These are phyloP conservation scores for Apiospora marii DNA, from an alignment of 2,329 filamentous ascomycete species.

Conservation along the genomic window DNA sequence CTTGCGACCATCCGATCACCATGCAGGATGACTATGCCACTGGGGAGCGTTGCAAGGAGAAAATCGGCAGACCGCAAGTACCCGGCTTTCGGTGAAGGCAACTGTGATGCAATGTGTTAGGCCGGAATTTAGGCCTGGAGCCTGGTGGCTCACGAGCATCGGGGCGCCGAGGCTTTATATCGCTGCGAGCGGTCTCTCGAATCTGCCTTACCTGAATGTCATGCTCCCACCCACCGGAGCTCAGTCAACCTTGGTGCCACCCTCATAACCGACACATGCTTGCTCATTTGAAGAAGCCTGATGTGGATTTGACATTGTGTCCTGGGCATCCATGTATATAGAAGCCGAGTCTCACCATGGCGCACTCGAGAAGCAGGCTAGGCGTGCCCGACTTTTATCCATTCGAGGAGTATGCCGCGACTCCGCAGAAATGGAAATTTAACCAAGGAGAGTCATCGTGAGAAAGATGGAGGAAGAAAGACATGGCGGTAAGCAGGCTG, in stretches of 20 bases:
- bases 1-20: not conserved
- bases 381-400: not conserved
- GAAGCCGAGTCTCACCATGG: not conserved
- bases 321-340: not conserved
- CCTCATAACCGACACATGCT: not conserved
- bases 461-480: not conserved
- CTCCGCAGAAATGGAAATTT: not conserved
- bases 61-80: not conserved
- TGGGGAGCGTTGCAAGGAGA: not conserved
- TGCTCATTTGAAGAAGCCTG: not conserved
- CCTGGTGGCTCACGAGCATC: not conserved
- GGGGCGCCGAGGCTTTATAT: not conserved
- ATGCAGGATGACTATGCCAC: not conserved
- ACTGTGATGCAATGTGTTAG: not conserved
- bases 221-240: not conserved
- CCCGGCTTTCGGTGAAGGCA: not conserved
- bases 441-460: not conserved
- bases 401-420: not conserved
- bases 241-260: not conserved
- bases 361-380: not conserved
- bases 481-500: not conserved
- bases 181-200: not conserved
- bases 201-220: constrained; percentile 6
- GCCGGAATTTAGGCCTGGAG: not conserved
- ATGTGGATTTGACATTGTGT: too few relatives aligned